Conservation (phyloP, 108 stramenopile genomes). For the Seminavis robusta region DNA sequence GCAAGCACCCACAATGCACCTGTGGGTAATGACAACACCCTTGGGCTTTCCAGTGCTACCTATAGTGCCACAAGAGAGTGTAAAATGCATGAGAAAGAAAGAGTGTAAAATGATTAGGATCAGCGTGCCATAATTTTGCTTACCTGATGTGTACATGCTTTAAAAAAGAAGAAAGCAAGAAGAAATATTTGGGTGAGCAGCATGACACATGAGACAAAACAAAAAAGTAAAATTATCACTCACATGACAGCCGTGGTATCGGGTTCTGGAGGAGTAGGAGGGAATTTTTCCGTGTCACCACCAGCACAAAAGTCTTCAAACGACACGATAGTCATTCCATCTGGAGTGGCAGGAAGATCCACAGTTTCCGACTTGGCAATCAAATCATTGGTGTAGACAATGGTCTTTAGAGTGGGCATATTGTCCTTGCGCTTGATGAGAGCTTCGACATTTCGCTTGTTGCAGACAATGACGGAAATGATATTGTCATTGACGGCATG, state of each 20-base stretch:
- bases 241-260: conserved; percentile 94
- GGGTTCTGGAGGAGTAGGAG: conserved; percentile 63
- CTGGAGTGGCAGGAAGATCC: conserved; percentile 45
- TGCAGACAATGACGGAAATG: conserved; percentile 81
- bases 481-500: conserved; percentile 81
- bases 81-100: too few relatives aligned
- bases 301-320: conserved; percentile 79
- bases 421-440: conserved; percentile 45
- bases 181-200: too few relatives aligned
- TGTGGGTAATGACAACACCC: conserved; percentile 93
- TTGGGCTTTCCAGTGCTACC: conserved; percentile 91
- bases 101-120: too few relatives aligned
- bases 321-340: conserved; percentile 48
- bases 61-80: too few relatives aligned
- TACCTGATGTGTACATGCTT: too few relatives aligned
- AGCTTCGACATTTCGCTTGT: conserved; percentile 68
- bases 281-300: conserved; percentile 66
- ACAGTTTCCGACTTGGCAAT: conserved; percentile 51
- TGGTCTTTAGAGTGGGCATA: conserved; percentile 76
- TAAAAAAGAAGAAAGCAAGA: too few relatives aligned
- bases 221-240: too few relatives aligned
- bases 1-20: conserved; percentile 65
- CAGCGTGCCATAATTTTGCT: too few relatives aligned
- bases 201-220: too few relatives aligned
- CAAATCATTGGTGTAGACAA: conserved; percentile 82